Evolutionary conservation across 1,284 basidiomycete species (phyloP).

Genomic region (Leccinum solheimii): DNA sequence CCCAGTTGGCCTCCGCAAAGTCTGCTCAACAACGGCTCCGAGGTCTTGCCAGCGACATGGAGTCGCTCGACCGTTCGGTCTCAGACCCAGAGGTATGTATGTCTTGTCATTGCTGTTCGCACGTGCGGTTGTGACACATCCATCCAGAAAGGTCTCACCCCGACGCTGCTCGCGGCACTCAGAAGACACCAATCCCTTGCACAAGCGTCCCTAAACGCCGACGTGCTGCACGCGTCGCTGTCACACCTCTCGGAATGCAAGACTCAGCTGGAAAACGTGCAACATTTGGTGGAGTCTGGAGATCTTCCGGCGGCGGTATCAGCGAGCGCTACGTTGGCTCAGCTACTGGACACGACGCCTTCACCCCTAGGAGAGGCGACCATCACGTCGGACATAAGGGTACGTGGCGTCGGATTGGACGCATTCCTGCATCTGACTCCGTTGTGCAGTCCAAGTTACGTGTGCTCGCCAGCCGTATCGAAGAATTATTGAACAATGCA

Average conservation of each 20-base stretch:
- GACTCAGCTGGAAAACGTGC: constrained; percentile 44
- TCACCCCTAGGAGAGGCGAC: constrained; percentile 50
- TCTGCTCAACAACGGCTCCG: constrained; percentile 62
- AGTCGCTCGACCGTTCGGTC: constrained; percentile 49
- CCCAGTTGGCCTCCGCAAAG: constrained; percentile 59
- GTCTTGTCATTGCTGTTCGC: neutral
- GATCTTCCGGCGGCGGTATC: constrained; percentile 60
- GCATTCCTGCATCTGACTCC: constrained; percentile 5
- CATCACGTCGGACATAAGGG: constrained; percentile 59
- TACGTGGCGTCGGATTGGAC: constrained; percentile 32
- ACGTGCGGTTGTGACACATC: constrained; percentile 10
- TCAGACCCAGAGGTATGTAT: constrained; percentile 55
- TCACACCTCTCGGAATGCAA: constrained; percentile 54
- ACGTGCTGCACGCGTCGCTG: constrained; percentile 49
- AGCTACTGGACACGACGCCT: constrained; percentile 50
- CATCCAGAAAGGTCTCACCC: constrained; percentile 63
- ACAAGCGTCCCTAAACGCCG: constrained; percentile 58
- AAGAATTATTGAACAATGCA: constrained; percentile 72
- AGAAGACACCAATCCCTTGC: constrained; percentile 57
- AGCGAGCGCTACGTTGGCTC: constrained; percentile 43
- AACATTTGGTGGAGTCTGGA: constrained; percentile 51
- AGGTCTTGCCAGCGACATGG: constrained; percentile 53
- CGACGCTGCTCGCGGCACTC: constrained; percentile 53
- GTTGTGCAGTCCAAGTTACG: constrained; percentile 50
- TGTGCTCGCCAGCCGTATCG: constrained; percentile 55